Percentiles rank a stretch among this genome's conserved stretches.
Conservation (phyloP, 495 filamentous ascomycete species). For the Hyaloscypha variabilis region DNA sequence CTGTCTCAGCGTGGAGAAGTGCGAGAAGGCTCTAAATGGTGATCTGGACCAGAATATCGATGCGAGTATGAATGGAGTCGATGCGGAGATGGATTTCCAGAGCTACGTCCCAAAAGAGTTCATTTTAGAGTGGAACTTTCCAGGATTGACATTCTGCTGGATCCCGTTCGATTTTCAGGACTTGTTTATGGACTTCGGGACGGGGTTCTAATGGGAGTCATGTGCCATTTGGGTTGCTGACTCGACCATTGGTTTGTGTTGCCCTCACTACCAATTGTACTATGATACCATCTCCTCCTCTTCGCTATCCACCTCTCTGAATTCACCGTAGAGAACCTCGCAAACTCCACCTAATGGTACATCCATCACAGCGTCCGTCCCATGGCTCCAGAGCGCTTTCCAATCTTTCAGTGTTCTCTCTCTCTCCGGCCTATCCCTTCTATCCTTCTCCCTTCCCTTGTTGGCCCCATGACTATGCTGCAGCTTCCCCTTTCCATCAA, state of each 20-base stretch:
- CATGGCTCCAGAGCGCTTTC: conserved; percentile 82
- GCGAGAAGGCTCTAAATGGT: conserved; percentile 43
- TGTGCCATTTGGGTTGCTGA: background rate
- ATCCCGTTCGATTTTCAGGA: conserved; percentile 41
- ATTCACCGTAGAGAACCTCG: conserved; percentile 77
- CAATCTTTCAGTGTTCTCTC: conserved; percentile 54
- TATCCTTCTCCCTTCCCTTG: conserved; percentile 49
- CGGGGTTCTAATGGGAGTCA: background rate
- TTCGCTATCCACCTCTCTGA: conserved; percentile 40
- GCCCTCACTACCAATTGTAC: background rate
- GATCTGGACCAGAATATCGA: conserved; percentile 14
- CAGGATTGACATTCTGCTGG: conserved; percentile 52
- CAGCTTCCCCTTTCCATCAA: conserved; percentile 68
- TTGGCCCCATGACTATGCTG: conserved; percentile 50
- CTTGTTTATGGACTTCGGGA: conserved; percentile 28
- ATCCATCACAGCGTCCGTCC: conserved; percentile 98
- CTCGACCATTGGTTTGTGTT: background rate
- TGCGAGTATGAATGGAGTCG: conserved; percentile 36
- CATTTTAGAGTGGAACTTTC: conserved; percentile 57
- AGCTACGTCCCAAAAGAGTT: conserved; percentile 55
- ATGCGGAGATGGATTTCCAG: conserved; percentile 52
- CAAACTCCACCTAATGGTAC: conserved; percentile 96
- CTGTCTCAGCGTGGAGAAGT: conserved; percentile 51
- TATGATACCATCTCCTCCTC: conserved; percentile 25
- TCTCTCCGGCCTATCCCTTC: conserved; percentile 23